A percentile compares a stretch with the other conserved stretches of the same genome.
phyloP scores from a whole-genome alignment of 2,329 filamentous ascomycete genomes.

The Lecanosticta acicola region DNA sequence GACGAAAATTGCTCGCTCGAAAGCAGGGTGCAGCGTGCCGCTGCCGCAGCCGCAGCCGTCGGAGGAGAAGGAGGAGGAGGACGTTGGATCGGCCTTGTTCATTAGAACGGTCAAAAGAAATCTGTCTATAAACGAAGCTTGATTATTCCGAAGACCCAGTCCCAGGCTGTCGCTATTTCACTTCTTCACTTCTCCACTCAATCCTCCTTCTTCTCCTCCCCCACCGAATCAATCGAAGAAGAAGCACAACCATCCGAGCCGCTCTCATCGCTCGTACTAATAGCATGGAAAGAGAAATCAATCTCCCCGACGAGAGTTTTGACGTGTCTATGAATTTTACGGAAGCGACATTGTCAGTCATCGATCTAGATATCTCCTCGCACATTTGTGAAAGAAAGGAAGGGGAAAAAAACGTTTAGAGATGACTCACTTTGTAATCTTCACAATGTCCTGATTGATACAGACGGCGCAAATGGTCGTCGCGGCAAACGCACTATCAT shows the following conservation, averaged over 20 bases:
- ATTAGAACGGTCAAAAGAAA: too few species aligned
- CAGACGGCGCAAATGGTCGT: constrained; percentile 65
- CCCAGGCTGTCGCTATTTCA: not conserved
- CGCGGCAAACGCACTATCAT: constrained; percentile 68
- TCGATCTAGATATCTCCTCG: too few species aligned
- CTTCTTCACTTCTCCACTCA: not conserved
- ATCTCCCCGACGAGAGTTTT: constrained; percentile 63
- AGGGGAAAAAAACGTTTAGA: constrained; percentile 53
- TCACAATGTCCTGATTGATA: constrained; percentile 61
- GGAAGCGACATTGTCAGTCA: constrained; percentile 48
- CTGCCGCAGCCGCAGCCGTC: too few species aligned
- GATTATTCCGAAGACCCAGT: too few species aligned
- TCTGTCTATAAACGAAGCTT: too few species aligned
- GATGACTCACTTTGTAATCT: constrained; percentile 43
- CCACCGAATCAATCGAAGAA: constrained; percentile 32
- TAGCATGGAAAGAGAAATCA: constrained; percentile 61
- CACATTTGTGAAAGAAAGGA: too few species aligned
- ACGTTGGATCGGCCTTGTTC: too few species aligned
- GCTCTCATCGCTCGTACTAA: constrained; percentile 30
- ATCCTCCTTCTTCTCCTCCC: constrained; percentile 43
- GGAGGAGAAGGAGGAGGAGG: too few species aligned
- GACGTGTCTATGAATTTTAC: constrained; percentile 39
- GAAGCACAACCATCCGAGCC: constrained; percentile 1
- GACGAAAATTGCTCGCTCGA: too few species aligned
- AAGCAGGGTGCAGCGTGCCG: too few species aligned